phyloP scores from a whole-genome alignment of 176 grass and related monocot species.

The Oryza punctata region DNA sequence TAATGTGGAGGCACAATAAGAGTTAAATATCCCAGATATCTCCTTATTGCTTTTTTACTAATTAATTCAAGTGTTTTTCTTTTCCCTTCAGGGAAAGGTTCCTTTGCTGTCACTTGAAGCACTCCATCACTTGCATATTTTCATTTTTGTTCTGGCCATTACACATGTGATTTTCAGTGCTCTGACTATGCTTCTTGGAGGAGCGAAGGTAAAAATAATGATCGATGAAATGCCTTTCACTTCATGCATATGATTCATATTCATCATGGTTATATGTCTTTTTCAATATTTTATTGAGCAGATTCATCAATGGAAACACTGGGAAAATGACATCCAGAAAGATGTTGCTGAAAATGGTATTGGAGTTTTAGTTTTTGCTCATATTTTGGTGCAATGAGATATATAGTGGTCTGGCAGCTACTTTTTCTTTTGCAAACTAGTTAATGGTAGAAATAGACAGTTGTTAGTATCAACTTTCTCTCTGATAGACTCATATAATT shows the following conservation, averaged over 20 bases:
- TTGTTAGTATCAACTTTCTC: background rate
- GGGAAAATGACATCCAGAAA: slow-evolving; percentile 78
- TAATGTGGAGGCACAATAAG: background rate
- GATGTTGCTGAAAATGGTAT: slow-evolving; percentile 61
- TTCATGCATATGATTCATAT: background rate
- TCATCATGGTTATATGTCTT: background rate
- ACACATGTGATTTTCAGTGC: slow-evolving; percentile 80
- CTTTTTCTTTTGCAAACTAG: background rate
- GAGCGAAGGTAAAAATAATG: slow-evolving; percentile 54
- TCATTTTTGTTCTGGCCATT: slow-evolving; percentile 90
- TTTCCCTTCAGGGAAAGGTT: slow-evolving; percentile 55
- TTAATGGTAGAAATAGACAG: background rate
- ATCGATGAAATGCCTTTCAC: background rate
- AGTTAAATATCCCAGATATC: background rate
- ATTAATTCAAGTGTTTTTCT: slow-evolving; percentile 8
- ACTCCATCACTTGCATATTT: slow-evolving; percentile 85
- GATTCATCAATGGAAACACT: slow-evolving; percentile 89
- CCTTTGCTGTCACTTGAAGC: slow-evolving; percentile 86
- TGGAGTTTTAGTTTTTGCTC: slow-evolving; percentile 5
- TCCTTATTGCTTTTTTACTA: background rate
- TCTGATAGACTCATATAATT: background rate
- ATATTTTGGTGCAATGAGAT: slow-evolving; percentile 19
- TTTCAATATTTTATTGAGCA: slow-evolving; percentile 27
- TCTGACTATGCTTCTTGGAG: slow-evolving; percentile 85
- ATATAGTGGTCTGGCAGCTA: background rate